These are phyloP conservation scores for Solioccasus polychromus DNA, from an alignment of 768 basidiomycete genomes.

Conservation along the genomic window DNA sequence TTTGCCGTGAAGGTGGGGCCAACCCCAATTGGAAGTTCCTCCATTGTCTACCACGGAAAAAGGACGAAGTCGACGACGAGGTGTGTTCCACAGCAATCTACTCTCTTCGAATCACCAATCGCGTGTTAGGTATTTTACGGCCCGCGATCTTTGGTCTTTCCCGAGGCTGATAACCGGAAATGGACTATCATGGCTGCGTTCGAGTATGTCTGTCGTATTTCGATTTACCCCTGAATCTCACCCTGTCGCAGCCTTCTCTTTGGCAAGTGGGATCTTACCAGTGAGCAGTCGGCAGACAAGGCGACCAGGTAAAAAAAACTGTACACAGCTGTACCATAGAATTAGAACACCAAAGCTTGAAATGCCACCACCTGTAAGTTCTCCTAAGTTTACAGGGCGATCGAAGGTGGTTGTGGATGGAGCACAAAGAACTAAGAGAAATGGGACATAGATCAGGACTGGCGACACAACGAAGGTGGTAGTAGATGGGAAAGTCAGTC, in stretches of 20 bases:
- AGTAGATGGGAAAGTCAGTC: too few species aligned
- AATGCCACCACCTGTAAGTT: too few species aligned
- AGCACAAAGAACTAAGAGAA: too few species aligned
- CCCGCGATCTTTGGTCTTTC: slow-evolving; percentile 86
- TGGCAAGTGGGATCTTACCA: slow-evolving; percentile 44
- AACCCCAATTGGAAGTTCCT: slow-evolving; percentile 90
- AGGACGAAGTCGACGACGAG: slow-evolving; percentile 93
- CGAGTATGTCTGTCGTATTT: slow-evolving; percentile 54
- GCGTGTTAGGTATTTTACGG: slow-evolving; percentile 82
- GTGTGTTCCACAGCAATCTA: slow-evolving; percentile 35
- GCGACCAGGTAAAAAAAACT: not conserved
- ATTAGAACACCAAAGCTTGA: too few species aligned
- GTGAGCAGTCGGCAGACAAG: slow-evolving; percentile 19
- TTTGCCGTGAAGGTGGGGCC: slow-evolving; percentile 80
- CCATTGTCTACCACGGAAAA: slow-evolving; percentile 93
- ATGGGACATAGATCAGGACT: too few species aligned
- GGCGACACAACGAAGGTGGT: too few species aligned
- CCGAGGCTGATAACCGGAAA: slow-evolving; percentile 93
- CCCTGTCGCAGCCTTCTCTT: slow-evolving; percentile 32
- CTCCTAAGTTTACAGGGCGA: too few species aligned
- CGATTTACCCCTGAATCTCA: slow-evolving; percentile 3
- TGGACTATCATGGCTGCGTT: slow-evolving; percentile 95
- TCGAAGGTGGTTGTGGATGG: too few species aligned
- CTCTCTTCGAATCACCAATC: not conserved
- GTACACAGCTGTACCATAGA: too few species aligned